Conservation (phyloP, 805 yeast genomes). For the Hanseniaspora lachancei region DNA sequence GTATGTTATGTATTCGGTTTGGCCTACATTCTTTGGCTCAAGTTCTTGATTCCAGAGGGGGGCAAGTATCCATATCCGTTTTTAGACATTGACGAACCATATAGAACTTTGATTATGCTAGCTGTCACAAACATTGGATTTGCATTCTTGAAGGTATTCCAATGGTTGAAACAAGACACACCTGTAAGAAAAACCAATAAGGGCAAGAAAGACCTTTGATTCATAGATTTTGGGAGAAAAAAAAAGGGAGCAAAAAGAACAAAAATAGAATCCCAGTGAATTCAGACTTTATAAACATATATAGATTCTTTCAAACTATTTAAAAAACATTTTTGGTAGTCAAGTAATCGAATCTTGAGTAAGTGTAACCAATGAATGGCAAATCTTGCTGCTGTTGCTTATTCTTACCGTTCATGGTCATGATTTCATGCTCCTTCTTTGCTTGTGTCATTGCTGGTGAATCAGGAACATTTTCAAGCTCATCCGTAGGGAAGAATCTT, state of each 20-base stretch:
- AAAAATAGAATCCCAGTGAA: no score
- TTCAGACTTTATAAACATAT: no score
- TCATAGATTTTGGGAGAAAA: not conserved
- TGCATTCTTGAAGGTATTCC: slow-evolving; percentile 23
- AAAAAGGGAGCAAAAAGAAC: not conserved
- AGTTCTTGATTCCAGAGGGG: slow-evolving; percentile 33
- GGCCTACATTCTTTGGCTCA: slow-evolving; percentile 43
- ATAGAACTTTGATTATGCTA: slow-evolving; percentile 37
- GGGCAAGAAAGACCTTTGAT: not conserved
- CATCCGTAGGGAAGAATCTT: slow-evolving; percentile 95
- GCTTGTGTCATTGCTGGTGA: slow-evolving; percentile 60
- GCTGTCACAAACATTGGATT: slow-evolving; percentile 32
- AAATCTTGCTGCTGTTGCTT: slow-evolving; percentile 53
- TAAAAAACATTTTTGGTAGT: slow-evolving; percentile 52
- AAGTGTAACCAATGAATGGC: slow-evolving; percentile 96
- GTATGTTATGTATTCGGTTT: slow-evolving; percentile 31
- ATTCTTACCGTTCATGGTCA: slow-evolving; percentile 33
- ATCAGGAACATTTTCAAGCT: slow-evolving; percentile 86
- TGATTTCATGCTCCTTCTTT: slow-evolving; percentile 34
- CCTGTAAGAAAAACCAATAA: not conserved
- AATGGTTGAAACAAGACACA: slow-evolving; percentile 19
- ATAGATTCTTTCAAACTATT: not conserved
- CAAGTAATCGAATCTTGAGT: slow-evolving; percentile 83
- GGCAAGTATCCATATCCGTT: slow-evolving; percentile 58
- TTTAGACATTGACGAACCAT: slow-evolving; percentile 38